phyloP scores from a whole-genome alignment of 2,329 filamentous ascomycete species.

The Xylariaceae sp. region DNA sequence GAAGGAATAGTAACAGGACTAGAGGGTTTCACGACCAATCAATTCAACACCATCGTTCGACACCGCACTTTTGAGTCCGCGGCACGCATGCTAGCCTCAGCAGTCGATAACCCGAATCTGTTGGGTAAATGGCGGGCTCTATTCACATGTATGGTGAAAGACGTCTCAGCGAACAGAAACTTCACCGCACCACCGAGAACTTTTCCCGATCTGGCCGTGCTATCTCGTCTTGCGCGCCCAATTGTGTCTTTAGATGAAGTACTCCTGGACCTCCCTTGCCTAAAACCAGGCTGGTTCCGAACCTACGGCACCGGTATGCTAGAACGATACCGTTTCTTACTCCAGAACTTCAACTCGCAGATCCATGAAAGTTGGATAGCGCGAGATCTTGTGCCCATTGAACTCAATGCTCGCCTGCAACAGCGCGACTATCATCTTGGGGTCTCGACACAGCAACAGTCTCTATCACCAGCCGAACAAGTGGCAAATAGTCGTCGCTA shows the following conservation, averaged over 20 bases:
- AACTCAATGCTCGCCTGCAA: slow-evolving; percentile 19
- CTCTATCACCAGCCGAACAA: too few species aligned
- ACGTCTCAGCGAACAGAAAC: slow-evolving; percentile 9
- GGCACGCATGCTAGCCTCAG: slow-evolving; percentile 12
- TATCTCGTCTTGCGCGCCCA: slow-evolving; percentile 12
- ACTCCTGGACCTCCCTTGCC: slow-evolving; percentile 12
- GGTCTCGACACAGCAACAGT: too few species aligned
- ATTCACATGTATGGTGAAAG: slow-evolving; percentile 14
- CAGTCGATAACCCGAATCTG: slow-evolving; percentile 10
- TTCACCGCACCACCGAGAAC: slow-evolving; percentile 12
- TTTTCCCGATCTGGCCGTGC: slow-evolving; percentile 12
- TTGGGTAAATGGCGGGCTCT: slow-evolving; percentile 21
- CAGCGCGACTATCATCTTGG: too few species aligned
- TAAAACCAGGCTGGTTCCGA: slow-evolving; percentile 19
- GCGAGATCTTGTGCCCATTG: slow-evolving; percentile 19
- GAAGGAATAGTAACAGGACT: too few species aligned
- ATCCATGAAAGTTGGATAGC: slow-evolving; percentile 18
- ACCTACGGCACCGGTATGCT: slow-evolving; percentile 18
- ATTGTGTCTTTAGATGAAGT: slow-evolving; percentile 14
- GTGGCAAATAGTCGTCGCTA: slow-evolving; percentile 5
- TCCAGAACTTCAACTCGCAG: slow-evolving; percentile 19
- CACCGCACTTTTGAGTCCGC: slow-evolving; percentile 17
- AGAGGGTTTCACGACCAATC: slow-evolving; percentile 13
- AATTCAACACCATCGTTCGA: slow-evolving; percentile 16
- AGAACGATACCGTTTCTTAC: slow-evolving; percentile 17